Evolutionary conservation across 352 stramenopile genomes (phyloP).

Genomic region (Hyaloperonospora brassicae): DNA sequence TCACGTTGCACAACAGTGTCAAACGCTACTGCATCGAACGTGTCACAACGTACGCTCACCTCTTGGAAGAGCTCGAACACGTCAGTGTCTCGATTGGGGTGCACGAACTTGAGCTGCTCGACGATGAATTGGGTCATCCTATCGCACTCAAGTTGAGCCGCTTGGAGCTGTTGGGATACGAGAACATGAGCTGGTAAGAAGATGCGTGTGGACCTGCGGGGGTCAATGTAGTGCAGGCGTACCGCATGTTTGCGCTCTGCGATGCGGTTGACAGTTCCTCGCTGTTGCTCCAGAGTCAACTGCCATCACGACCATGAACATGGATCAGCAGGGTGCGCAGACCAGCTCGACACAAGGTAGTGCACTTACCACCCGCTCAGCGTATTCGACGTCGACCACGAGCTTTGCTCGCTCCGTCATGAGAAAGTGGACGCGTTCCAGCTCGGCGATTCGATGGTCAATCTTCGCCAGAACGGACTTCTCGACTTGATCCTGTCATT

Average conservation of each 20-base stretch:
- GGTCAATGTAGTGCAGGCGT: constrained; percentile 9
- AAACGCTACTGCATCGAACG: neutral
- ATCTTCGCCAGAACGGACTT: constrained; percentile 32
- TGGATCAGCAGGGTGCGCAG: neutral
- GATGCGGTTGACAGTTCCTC: constrained; percentile 50
- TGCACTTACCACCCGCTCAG: constrained; percentile 43
- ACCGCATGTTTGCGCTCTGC: constrained; percentile 49
- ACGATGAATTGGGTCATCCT: constrained; percentile 20
- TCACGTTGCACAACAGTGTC: neutral
- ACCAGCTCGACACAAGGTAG: neutral
- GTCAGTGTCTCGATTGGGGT: constrained; percentile 8
- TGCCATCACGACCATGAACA: constrained; percentile 13
- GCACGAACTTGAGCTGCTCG: constrained; percentile 18
- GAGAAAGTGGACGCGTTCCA: constrained; percentile 30
- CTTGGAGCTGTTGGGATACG: constrained; percentile 21
- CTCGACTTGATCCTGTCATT: constrained; percentile 36
- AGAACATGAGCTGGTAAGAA: neutral
- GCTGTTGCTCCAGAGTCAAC: constrained; percentile 46
- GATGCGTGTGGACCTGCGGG: neutral
- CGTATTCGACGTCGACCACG: constrained; percentile 66
- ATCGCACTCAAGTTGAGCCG: constrained; percentile 26
- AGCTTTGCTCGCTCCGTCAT: constrained; percentile 43
- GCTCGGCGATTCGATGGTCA: constrained; percentile 30
- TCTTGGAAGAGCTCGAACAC: constrained; percentile 23
- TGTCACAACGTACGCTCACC: constrained; percentile 7